phyloP scores from a whole-genome alignment of 352 stramenopile species.

The Elongisporangium prolatum region DNA sequence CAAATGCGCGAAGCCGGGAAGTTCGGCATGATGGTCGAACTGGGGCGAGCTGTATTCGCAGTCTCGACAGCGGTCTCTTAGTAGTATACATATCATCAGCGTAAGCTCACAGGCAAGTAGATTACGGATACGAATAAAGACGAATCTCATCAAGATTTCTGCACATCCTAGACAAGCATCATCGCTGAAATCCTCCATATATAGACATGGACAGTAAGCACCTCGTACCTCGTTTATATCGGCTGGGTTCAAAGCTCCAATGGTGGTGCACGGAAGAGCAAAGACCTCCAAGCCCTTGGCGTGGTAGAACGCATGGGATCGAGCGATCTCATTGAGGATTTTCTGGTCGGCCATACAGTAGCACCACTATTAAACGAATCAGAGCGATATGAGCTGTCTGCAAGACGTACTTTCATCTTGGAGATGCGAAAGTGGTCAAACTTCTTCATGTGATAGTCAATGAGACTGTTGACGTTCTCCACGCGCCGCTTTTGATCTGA shows the following conservation, averaged over 20 bases:
- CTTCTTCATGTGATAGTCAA: conserved; percentile 67
- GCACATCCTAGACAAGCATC: not conserved
- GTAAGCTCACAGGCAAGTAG: not conserved
- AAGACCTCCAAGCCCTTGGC: conserved; percentile 74
- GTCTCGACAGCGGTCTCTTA: conserved; percentile 7
- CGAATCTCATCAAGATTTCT: not conserved
- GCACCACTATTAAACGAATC: not conserved
- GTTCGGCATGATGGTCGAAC: conserved; percentile 17
- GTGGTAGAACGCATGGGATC: conserved; percentile 73
- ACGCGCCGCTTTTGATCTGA: conserved; percentile 80
- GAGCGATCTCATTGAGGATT: conserved; percentile 64
- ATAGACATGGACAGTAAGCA: not conserved
- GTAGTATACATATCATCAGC: not conserved
- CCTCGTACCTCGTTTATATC: not conserved
- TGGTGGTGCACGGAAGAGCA: conserved; percentile 38
- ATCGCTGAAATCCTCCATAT: too few relatives aligned
- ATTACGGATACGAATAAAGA: not conserved
- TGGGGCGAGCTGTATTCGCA: conserved; percentile 13
- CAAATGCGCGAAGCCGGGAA: conserved; percentile 23
- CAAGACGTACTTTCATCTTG: conserved; percentile 68
- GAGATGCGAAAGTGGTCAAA: conserved; percentile 67
- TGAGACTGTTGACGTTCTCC: conserved; percentile 73
- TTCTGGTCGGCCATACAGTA: conserved; percentile 32
- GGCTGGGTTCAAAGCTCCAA: conserved; percentile 6
- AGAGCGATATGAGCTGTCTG: not conserved